Conservation (phyloP, 306 rosid species). For the Sphenostylis stenocarpa region DNA sequence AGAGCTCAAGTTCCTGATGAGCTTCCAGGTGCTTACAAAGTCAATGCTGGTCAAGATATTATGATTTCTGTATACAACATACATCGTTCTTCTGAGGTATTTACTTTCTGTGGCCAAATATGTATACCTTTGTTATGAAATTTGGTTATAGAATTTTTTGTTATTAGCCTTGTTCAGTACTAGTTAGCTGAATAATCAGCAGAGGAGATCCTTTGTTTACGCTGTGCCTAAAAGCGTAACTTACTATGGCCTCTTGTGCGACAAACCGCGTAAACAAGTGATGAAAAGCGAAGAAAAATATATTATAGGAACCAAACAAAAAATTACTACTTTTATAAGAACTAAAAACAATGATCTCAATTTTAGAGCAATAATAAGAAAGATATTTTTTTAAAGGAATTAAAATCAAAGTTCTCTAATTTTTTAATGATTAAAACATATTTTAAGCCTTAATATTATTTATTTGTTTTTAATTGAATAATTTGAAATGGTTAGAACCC, state of each 20-base stretch:
- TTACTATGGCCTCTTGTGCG: neutral
- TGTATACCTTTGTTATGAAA: neutral
- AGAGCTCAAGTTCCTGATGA: slow-evolving; percentile 83
- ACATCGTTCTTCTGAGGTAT: slow-evolving; percentile 89
- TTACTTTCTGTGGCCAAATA: neutral
- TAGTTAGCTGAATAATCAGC: neutral
- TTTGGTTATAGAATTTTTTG: neutral
- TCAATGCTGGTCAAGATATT: slow-evolving; percentile 90
- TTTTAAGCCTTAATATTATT: too few species aligned
- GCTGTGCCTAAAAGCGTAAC: slow-evolving; percentile 9
- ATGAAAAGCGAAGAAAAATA: too few species aligned
- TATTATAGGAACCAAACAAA: too few species aligned
- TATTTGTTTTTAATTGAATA: neutral
- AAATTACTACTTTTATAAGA: too few species aligned
- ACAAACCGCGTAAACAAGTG: neutral
- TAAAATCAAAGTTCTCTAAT: too few species aligned
- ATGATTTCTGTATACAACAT: slow-evolving; percentile 95
- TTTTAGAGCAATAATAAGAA: too few species aligned
- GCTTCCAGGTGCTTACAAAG: slow-evolving; percentile 88
- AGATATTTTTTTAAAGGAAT: too few species aligned
- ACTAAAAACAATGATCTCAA: too few species aligned
- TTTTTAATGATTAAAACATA: too few species aligned
- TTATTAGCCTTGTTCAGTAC: neutral
- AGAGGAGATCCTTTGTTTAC: neutral
- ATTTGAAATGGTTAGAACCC: slow-evolving; percentile 1